Evolutionary conservation across 768 basidiomycete genomes (phyloP).

Genomic region (Russula griseocarnosa): DNA sequence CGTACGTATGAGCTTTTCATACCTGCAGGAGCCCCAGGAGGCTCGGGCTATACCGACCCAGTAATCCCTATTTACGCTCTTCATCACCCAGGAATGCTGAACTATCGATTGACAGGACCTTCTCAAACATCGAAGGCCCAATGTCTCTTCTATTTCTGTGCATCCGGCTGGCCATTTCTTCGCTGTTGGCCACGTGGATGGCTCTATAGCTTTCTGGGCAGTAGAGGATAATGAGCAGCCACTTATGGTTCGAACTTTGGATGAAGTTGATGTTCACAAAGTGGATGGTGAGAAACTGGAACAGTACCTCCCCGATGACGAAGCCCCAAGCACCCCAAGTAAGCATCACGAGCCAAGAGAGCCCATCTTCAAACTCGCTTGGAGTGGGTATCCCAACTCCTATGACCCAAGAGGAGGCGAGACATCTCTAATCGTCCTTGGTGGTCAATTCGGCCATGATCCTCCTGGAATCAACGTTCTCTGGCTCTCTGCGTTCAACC

Average conservation of each 20-base stretch:
- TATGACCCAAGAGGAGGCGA: slow-evolving; percentile 63
- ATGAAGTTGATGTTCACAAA: slow-evolving; percentile 51
- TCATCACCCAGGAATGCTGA: slow-evolving; percentile 7
- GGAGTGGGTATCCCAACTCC: slow-evolving; percentile 73
- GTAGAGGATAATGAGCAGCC: slow-evolving; percentile 73
- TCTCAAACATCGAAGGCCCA: slow-evolving; percentile 62
- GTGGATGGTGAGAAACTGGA: slow-evolving; percentile 51
- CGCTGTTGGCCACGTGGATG: slow-evolving; percentile 77
- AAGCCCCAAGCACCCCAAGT: slow-evolving; percentile 30
- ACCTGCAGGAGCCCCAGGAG: slow-evolving; percentile 80
- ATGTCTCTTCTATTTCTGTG: slow-evolving; percentile 67
- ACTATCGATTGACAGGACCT: slow-evolving; percentile 45
- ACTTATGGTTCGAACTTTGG: slow-evolving; percentile 66
- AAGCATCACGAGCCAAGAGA: slow-evolving; percentile 43
- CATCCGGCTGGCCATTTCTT: slow-evolving; percentile 76
- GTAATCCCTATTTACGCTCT: slow-evolving; percentile 38
- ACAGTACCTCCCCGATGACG: slow-evolving; percentile 32
- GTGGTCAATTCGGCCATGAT: slow-evolving; percentile 59
- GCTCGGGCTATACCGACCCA: slow-evolving; percentile 53
- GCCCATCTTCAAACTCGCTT: slow-evolving; percentile 82
- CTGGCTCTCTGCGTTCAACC: slow-evolving; percentile 63
- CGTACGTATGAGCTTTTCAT: slow-evolving; percentile 66
- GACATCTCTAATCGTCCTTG: slow-evolving; percentile 70
- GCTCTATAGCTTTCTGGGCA: slow-evolving; percentile 80
- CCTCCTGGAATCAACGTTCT: slow-evolving; percentile 62